These are phyloP conservation scores for Stemphylium vesicarium DNA, from an alignment of 2,329 filamentous ascomycete species.

Conservation along the genomic window DNA sequence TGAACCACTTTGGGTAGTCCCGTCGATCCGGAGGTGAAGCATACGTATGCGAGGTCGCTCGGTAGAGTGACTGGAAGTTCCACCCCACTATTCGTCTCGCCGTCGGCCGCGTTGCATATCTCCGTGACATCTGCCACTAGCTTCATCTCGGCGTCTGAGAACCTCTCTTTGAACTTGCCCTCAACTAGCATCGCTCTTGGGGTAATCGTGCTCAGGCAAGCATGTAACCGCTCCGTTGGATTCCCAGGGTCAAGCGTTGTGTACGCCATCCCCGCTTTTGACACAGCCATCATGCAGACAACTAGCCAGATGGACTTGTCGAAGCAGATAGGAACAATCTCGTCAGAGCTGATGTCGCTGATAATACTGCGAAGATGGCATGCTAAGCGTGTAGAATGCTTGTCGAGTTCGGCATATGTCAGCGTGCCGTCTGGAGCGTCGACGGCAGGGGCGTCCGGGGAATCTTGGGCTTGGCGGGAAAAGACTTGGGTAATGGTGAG, in stretches of 20 bases:
- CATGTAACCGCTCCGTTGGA: conserved; percentile 4
- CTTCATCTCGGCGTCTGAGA: background rate
- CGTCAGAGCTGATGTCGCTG: background rate
- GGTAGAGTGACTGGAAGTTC: conserved; percentile 1
- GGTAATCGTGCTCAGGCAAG: conserved; percentile 1
- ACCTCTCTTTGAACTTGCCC: background rate
- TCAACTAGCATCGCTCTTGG: background rate
- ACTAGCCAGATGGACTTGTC: conserved; percentile 8
- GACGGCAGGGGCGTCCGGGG: conserved; percentile 2
- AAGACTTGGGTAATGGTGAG: conserved; percentile 3
- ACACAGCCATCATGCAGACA: conserved; percentile 9
- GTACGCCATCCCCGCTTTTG: conserved; percentile 6
- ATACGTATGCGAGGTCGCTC: conserved; percentile 46
- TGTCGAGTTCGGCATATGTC: conserved; percentile 3
- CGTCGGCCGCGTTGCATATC: background rate
- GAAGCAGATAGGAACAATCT: conserved; percentile 9
- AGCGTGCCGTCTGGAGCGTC: conserved; percentile 4
- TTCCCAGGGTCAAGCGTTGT: conserved; percentile 3
- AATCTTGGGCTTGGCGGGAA: background rate
- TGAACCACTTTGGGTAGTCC: conserved; percentile 53
- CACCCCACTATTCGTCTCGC: background rate
- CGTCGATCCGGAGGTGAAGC: conserved; percentile 55
- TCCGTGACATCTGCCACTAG: background rate
- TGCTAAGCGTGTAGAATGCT: conserved; percentile 3
- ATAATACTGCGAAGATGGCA: conserved; percentile 1